These are phyloP conservation scores for Meyerozyma sp. DNA, from an alignment of 1,139 yeast species.

Conservation along the genomic window DNA sequence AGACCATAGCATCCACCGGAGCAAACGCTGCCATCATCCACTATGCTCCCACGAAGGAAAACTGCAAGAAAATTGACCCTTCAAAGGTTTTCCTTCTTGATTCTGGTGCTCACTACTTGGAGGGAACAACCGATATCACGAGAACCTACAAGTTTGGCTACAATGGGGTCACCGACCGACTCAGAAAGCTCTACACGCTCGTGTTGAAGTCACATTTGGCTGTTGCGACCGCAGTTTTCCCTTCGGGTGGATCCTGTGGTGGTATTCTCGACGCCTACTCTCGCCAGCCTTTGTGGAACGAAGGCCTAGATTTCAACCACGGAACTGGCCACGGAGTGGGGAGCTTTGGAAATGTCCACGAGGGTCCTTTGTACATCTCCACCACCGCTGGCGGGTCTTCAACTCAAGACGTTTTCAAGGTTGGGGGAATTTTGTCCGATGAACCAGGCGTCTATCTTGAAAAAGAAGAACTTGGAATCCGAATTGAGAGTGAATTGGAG, in stretches of 20 bases:
- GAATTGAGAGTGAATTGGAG: constrained; percentile 51
- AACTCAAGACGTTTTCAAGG: constrained; percentile 26
- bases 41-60: constrained; percentile 46
- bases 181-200: constrained; percentile 41
- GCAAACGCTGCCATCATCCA: constrained; percentile 52
- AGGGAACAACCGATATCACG: constrained; percentile 59
- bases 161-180: constrained; percentile 17
- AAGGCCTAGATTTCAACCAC: constrained; percentile 50
- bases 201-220: constrained; percentile 54
- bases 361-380: constrained; percentile 48
- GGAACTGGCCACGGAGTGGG: constrained; percentile 64
- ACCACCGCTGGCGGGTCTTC: constrained; percentile 33
- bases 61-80: constrained; percentile 37
- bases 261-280: constrained; percentile 46
- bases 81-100: constrained; percentile 40
- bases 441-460: constrained; percentile 56
- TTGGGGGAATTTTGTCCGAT: constrained; percentile 48
- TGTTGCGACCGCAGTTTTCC: constrained; percentile 48
- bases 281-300: constrained; percentile 48
- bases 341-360: constrained; percentile 52
- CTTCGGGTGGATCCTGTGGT: constrained; percentile 38
- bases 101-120: constrained; percentile 53
- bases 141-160: constrained; percentile 43
- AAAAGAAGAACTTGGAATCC: constrained; percentile 42
- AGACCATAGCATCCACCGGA: constrained; percentile 51